Conservation (phyloP, 768 basidiomycete species). For the Trametopsis cervina region DNA sequence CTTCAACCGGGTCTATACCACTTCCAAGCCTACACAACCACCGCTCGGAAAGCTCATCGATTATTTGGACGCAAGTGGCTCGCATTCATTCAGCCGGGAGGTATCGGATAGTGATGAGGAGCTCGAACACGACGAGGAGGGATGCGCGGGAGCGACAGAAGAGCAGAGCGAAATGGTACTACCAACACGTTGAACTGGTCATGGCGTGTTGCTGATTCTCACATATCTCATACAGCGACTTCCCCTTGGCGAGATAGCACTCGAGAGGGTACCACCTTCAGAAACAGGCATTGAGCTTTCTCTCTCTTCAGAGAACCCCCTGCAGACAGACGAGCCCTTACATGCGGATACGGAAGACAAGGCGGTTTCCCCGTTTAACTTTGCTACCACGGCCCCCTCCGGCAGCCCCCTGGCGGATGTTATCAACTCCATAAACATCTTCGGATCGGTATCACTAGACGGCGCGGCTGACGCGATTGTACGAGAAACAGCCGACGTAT, state of each 20-base stretch:
- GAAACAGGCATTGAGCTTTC: no score
- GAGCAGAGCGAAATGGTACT: background rate
- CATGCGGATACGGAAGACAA: no score
- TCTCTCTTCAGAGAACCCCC: no score
- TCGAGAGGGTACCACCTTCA: conserved; percentile 6
- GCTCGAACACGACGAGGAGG: background rate
- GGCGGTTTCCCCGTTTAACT: no score
- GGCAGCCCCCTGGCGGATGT: conserved; percentile 24
- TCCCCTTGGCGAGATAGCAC: conserved; percentile 19
- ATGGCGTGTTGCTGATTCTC: no score
- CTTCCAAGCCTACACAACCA: conserved; percentile 12
- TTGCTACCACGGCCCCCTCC: conserved; percentile 12
- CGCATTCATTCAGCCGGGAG: conserved; percentile 9
- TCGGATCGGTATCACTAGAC: no score
- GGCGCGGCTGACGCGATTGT: conserved; percentile 10
- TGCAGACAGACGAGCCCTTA: no score
- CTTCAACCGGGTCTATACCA: conserved; percentile 24
- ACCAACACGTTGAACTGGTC: no score
- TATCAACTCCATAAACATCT: conserved; percentile 25
- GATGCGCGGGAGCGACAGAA: conserved; percentile 1
- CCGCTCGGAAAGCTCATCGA: conserved; percentile 27
- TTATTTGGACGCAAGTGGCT: conserved; percentile 19
- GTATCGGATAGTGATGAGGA: conserved; percentile 10
- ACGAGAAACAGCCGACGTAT: background rate
- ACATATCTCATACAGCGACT: conserved; percentile 1